phyloP scores from a whole-genome alignment of 345 rosid species.

The Arabidopsis arenosa region DNA sequence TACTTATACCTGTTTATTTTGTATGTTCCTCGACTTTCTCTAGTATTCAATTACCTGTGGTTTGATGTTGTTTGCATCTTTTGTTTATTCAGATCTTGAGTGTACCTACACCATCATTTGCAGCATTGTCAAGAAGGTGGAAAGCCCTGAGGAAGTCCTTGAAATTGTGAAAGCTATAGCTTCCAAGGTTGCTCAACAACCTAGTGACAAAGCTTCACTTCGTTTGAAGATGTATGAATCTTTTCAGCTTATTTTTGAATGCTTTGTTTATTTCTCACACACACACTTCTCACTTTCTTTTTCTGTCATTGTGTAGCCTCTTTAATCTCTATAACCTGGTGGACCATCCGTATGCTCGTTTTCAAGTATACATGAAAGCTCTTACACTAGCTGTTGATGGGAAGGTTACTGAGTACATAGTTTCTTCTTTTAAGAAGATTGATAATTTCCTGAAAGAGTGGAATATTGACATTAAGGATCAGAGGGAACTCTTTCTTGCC shows the following conservation, averaged over 20 bases:
- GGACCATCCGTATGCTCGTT: conserved; percentile 68
- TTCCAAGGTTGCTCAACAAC: conserved; percentile 77
- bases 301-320: conserved; percentile 60
- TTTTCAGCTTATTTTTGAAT: neutral
- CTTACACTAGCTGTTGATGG: conserved; percentile 72
- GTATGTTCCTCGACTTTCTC: neutral
- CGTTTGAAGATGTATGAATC: conserved; percentile 83
- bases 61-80: conserved; percentile 10
- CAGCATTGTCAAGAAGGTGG: conserved; percentile 72
- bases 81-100: conserved; percentile 73
- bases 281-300: conserved; percentile 14
- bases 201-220: conserved; percentile 81
- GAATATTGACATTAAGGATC: conserved; percentile 80
- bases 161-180: conserved; percentile 80
- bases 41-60: neutral
- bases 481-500: conserved; percentile 79
- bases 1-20: neutral
- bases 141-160: conserved; percentile 65
- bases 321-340: conserved; percentile 92
- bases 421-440: conserved; percentile 79
- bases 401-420: conserved; percentile 70
- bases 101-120: conserved; percentile 95
- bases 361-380: conserved; percentile 81
- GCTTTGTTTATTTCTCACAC: conserved; percentile 20
- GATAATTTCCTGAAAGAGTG: conserved; percentile 95